Evolutionary conservation across 305 asterid species (phyloP).

Genomic region (Rubia tinctorum): DNA sequence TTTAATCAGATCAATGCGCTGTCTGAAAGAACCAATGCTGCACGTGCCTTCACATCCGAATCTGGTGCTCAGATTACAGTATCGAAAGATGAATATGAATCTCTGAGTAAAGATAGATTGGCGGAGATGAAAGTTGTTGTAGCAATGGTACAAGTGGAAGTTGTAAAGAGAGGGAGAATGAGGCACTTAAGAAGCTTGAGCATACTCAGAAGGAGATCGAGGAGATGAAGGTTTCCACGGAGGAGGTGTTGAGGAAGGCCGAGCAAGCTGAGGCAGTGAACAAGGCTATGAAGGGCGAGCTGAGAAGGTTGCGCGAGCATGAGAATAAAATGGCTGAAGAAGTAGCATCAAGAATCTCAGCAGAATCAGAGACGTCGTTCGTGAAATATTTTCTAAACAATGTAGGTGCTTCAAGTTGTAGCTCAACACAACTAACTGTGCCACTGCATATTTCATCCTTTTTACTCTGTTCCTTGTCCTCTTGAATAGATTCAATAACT

Average conservation of each 20-base stretch:
- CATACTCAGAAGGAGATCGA: constrained; percentile 62
- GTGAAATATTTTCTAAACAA: constrained; percentile 41
- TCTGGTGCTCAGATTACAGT: constrained; percentile 63
- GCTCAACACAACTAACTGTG: constrained; percentile 26
- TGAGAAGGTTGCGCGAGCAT: constrained; percentile 75
- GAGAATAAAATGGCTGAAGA: constrained; percentile 78
- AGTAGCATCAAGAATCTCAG: constrained; percentile 67
- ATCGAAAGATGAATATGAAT: constrained; percentile 69
- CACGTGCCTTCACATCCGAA: constrained; percentile 62
- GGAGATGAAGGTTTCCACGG: constrained; percentile 53
- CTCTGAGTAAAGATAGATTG: constrained; percentile 54
- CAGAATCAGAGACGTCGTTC: constrained; percentile 48
- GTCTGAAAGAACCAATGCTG: constrained; percentile 65
- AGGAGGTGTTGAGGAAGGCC: constrained; percentile 66
- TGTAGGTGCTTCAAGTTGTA: constrained; percentile 14
- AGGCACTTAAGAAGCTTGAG: constrained; percentile 64
- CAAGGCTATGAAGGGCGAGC: constrained; percentile 87
- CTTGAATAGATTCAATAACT: constrained; percentile 20
- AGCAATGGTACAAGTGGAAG: constrained; percentile 85
- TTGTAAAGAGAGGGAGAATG: constrained; percentile 78
- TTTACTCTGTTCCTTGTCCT: constrained; percentile 24
- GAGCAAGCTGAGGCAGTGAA: constrained; percentile 90
- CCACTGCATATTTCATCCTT: constrained; percentile 21
- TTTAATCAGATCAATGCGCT: constrained; percentile 53
- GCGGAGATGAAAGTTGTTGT: constrained; percentile 76